phyloP scores from a whole-genome alignment of 306 rosid species.

The Cucurbita moschata region DNA sequence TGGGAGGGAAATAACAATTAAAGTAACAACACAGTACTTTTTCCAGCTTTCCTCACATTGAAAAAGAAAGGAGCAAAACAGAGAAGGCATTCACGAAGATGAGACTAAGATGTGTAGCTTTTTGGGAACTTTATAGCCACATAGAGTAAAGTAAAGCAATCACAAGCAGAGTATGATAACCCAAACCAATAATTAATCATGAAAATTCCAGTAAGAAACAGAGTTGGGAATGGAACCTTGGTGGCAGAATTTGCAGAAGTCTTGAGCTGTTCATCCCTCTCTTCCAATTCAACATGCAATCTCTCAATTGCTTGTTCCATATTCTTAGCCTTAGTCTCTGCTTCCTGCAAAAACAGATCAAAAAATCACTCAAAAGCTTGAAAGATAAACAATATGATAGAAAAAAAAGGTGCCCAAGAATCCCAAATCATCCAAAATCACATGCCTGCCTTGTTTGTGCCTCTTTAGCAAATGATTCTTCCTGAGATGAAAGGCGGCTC shows the following conservation, averaged over 20 bases:
- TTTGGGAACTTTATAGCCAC: background rate
- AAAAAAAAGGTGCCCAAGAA: constrained; percentile 7
- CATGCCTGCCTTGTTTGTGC: constrained; percentile 64
- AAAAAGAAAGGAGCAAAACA: background rate
- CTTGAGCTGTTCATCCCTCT: constrained; percentile 50
- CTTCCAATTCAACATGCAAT: constrained; percentile 56
- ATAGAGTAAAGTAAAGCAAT: background rate
- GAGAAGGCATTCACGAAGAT: background rate
- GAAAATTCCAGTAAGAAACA: constrained; percentile 4
- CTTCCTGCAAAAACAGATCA: constrained; percentile 40
- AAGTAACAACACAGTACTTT: background rate
- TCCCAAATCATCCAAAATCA: constrained; percentile 3
- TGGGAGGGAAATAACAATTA: constrained; percentile 1
- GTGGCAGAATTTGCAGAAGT: constrained; percentile 56
- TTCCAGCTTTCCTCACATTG: background rate
- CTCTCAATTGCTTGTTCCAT: constrained; percentile 59
- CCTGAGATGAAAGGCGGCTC: constrained; percentile 63
- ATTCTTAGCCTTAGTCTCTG: constrained; percentile 64
- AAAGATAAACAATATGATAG: constrained; percentile 11
- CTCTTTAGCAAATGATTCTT: constrained; percentile 59
- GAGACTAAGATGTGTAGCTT: background rate
- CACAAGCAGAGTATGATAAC: background rate
- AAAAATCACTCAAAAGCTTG: constrained; percentile 10
- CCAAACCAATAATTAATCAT: background rate
- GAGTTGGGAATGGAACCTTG: constrained; percentile 34